Evolutionary conservation across 1,139 yeast genomes (phyloP).

Genomic region (Protomyces inundatus): DNA sequence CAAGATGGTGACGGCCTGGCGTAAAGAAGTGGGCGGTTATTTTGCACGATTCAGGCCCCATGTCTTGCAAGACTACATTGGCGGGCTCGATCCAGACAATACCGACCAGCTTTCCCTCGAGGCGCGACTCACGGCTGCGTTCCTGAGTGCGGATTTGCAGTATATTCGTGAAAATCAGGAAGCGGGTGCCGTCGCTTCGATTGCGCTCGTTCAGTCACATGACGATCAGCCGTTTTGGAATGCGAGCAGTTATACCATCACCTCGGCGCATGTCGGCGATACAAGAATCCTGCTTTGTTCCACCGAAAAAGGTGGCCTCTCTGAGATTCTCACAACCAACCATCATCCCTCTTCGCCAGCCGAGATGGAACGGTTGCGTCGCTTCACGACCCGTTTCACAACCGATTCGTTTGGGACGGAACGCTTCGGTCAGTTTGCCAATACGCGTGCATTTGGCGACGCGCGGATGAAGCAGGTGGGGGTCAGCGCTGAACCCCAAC

Average conservation of each 20-base stretch:
- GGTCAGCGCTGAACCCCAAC: constrained; percentile 86
- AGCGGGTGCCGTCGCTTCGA: constrained; percentile 57
- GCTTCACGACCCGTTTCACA: constrained; percentile 66
- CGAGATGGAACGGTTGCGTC: constrained; percentile 66
- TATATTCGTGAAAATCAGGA: constrained; percentile 56
- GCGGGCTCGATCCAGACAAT: constrained; percentile 25
- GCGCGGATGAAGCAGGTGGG: constrained; percentile 69
- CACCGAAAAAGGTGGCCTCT: constrained; percentile 57
- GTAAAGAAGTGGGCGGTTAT: constrained; percentile 21
- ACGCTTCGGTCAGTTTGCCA: constrained; percentile 76
- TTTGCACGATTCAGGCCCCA: constrained; percentile 21
- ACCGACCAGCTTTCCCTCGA: constrained; percentile 20
- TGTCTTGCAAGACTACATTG: constrained; percentile 18
- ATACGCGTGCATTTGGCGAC: constrained; percentile 93
- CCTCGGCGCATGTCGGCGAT: constrained; percentile 92
- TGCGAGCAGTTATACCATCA: constrained; percentile 60
- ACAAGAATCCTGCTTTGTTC: constrained; percentile 82
- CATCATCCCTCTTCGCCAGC: constrained; percentile 85
- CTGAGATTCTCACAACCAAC: constrained; percentile 67
- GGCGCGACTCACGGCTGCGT: constrained; percentile 55
- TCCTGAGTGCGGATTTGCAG: constrained; percentile 54
- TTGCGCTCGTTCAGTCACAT: constrained; percentile 57
- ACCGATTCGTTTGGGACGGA: constrained; percentile 93
- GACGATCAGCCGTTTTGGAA: constrained; percentile 60
- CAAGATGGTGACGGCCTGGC: constrained; percentile 24